A percentile compares a stretch with the other conserved stretches of the same genome.
These are phyloP conservation scores for Sugiyamaella boreocaroliniensis DNA, from an alignment of 805 yeast species.

Conservation along the genomic window DNA sequence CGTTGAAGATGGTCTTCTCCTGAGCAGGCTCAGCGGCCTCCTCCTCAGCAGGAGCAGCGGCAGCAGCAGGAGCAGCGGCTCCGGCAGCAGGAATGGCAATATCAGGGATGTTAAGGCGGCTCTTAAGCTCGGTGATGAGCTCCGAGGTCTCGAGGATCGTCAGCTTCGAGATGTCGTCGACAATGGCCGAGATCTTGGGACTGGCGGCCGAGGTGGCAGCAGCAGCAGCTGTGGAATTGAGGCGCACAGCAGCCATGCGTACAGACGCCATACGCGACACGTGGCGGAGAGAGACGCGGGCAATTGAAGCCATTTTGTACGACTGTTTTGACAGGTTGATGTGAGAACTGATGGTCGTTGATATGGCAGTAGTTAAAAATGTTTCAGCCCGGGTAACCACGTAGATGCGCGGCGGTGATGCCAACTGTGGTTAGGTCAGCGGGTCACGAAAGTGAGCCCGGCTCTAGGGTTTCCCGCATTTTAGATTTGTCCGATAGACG, in stretches of 20 bases:
- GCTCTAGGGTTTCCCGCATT: too few species aligned
- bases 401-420: too few species aligned
- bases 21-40: slow-evolving; percentile 76
- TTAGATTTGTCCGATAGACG: too few species aligned
- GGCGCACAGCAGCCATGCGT: slow-evolving; percentile 23
- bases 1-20: slow-evolving; percentile 87
- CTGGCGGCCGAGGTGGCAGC: slow-evolving; percentile 52
- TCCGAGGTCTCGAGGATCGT: slow-evolving; percentile 92
- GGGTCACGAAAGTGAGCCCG: too few species aligned
- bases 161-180: slow-evolving; percentile 81
- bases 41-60: slow-evolving; percentile 63
- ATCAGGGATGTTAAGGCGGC: slow-evolving; percentile 87
- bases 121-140: slow-evolving; percentile 61
- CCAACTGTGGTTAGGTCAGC: background rate
- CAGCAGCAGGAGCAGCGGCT: slow-evolving; percentile 56
- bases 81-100: slow-evolving; percentile 76
- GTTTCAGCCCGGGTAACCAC: background rate
- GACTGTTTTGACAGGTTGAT: background rate
- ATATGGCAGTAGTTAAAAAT: background rate
- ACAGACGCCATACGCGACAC: background rate
- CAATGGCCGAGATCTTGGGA: slow-evolving; percentile 82
- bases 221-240: slow-evolving; percentile 34
- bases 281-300: background rate
- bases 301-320: background rate
- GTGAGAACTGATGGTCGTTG: background rate